Percentiles rank a stretch among this genome's conserved stretches.
Conservation (phyloP, 2,329 filamentous ascomycete genomes). For the Endocalyx cinctus region DNA sequence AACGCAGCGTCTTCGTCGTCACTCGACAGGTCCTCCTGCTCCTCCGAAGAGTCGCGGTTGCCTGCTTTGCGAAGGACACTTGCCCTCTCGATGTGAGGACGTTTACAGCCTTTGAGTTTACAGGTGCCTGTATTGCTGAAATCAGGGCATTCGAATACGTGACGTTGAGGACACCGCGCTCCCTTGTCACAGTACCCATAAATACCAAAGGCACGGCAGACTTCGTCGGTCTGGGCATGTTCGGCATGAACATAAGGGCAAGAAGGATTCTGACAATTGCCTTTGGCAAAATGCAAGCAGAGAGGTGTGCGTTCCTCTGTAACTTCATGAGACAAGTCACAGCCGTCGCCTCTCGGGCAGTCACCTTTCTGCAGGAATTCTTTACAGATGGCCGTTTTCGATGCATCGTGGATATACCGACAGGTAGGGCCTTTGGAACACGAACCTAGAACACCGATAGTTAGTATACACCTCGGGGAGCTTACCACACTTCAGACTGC, state of each 20-base stretch:
- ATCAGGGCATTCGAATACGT: conserved; percentile 90
- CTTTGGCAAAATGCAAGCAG: conserved; percentile 85
- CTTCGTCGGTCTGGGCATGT: conserved; percentile 69
- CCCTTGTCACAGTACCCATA: conserved; percentile 89
- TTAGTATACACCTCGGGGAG: conserved; percentile 38
- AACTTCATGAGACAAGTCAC: conserved; percentile 86
- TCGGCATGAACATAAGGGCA: conserved; percentile 85
- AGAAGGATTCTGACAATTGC: conserved; percentile 79
- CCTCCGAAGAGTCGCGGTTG: conserved; percentile 39
- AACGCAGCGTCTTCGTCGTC: conserved; percentile 66
- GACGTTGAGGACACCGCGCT: conserved; percentile 69
- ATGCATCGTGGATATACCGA: conserved; percentile 75
- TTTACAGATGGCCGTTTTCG: conserved; percentile 87
- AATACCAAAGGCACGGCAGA: conserved; percentile 80
- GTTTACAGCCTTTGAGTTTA: conserved; percentile 73
- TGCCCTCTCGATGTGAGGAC: conserved; percentile 84
- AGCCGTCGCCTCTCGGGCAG: conserved; percentile 72
- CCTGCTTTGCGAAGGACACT: conserved; percentile 69
- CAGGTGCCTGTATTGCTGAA: conserved; percentile 89
- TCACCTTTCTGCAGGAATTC: conserved; percentile 74
- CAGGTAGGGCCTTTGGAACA: conserved; percentile 80
- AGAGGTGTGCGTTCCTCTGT: conserved; percentile 79
- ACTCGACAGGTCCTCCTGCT: conserved; percentile 69
- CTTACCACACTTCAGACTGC: conserved; percentile 35
- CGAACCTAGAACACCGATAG: conserved; percentile 58